Base-by-base conservation (phyloP, 2,329 filamentous ascomycete genomes). In the Ilyonectria mors-panacis region DNA sequence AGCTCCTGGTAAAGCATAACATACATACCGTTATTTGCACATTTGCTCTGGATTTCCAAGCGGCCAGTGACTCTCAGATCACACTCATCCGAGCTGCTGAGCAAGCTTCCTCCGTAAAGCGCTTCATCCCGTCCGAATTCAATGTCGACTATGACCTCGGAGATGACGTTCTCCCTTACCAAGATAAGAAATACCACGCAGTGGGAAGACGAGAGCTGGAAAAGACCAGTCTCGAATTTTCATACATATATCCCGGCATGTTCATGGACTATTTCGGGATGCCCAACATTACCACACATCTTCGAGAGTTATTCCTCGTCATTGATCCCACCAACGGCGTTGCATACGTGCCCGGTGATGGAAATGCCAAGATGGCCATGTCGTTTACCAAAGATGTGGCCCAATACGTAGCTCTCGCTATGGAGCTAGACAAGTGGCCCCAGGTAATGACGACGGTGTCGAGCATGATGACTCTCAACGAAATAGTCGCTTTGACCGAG, bases 41-140 rank as follows among this genome's bases (percentile, higher is more conserved):
- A 35, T 73, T 82, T 48, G 70, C 72, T 21, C 73, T 80, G 64
- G 75, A 80, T 55, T 74, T 47, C 26, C 71, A 80, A 12, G 65
- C 73, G 1, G 75, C 72, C 9, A 76, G 69, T 30, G 76, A 79
- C 6, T 67, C 80, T 17, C 78, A 82, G 58, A 15, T 80, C 6
- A 68, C 66, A 12, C 70, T 82, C 8, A 80, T 81, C 50, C 75
- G 73, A 19, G 80, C 78, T 6, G 77, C 78, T 33, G 76, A 79
- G 13, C 51, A 59, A 21, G 72, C 68, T n/a, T n/a, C 73, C 6
- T 68, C 61, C 37, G 78, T 80, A n/a, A 72, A 63, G 56, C 74
- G 80, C 59, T 81, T 81, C 71, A 73, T 80, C 10, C 80, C 80
- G 3, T 81, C 79, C 35, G 80, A 82, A 65, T 81, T 78, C 65